Base-by-base conservation (phyloP, 2,329 filamentous ascomycete species). In the Monosporascus sp. region DNA sequence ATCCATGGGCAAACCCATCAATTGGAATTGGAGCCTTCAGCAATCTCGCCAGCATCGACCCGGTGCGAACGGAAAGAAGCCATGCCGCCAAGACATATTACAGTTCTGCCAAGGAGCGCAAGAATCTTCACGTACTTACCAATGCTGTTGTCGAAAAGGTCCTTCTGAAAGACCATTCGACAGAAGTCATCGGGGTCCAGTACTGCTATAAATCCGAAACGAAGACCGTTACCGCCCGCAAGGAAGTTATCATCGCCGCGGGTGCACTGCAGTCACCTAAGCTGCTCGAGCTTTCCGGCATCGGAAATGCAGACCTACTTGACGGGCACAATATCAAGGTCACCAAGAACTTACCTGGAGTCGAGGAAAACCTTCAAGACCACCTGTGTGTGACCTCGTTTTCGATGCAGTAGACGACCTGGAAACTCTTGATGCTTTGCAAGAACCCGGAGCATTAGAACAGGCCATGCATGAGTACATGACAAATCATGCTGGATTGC, bases 271-370 rank as follows among this genome's bases (percentile, higher is more conserved):
- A 58, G 17, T 55, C 60, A 2, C 59, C 60, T 0, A 60, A 72
- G 27, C 50, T 77, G 0, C 64, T 77, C 0, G 70, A 75, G 52
- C 61, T 72, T 1, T 75, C 72, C 5, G 74, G 74, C 8, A 54
- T 66, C 9, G 63, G 63, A 0, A 54, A 58, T 7, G 24, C 35
- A 3, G 37, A 50, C 6, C 15, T 61, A 1, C 58, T 65, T 2
- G 45, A 47, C 8, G 25, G 24, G 2, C 51, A 54, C 20, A 51
- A 38, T 7, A 55, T 48, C 24, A 48, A 55, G 1, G 22, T 55
- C 7, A 35, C 59, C 9, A 36, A 54, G 17, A 50, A 63, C 15
- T 45, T 59, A 1, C 52, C 60, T 1, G 54, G 45, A 0, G 55
- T 63, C 11, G 62, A 62, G 1, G 57, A 62, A 11, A 62, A 62